A percentile compares a stretch with the other conserved stretches of the same genome.
These are phyloP conservation scores for Kalmusia sp. DNA, from an alignment of 2,329 filamentous ascomycete species.

Conservation along the genomic window DNA sequence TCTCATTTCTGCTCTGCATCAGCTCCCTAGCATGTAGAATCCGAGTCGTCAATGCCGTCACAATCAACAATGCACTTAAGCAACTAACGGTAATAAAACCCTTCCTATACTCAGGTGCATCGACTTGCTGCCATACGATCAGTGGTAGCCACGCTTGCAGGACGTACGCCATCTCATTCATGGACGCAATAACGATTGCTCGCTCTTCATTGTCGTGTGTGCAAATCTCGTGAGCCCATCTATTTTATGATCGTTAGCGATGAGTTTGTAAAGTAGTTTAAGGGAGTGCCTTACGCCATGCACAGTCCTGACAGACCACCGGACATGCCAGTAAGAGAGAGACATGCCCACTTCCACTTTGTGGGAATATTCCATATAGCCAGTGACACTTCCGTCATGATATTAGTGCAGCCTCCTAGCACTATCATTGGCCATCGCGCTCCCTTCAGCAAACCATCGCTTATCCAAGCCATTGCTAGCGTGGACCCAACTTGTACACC, in stretches of 20 bases:
- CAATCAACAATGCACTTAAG: conserved; percentile 52
- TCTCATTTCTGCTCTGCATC: neutral
- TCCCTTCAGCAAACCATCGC: conserved; percentile 66
- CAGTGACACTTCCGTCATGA: conserved; percentile 53
- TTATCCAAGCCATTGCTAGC: conserved; percentile 70
- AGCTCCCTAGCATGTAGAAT: conserved; percentile 52
- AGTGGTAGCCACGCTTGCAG: conserved; percentile 74
- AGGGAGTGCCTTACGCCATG: conserved; percentile 52
- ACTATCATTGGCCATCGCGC: conserved; percentile 70
- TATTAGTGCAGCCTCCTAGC: conserved; percentile 56
- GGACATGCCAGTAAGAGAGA: conserved; percentile 59
- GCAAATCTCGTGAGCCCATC: conserved; percentile 64
- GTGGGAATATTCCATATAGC: conserved; percentile 58
- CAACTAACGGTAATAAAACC: conserved; percentile 60
- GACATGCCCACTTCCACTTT: conserved; percentile 70
- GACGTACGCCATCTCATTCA: conserved; percentile 75
- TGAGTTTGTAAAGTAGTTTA: conserved; percentile 7
- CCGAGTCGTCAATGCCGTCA: conserved; percentile 57
- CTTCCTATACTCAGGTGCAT: conserved; percentile 67
- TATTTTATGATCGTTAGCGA: conserved; percentile 17
- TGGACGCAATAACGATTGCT: conserved; percentile 68
- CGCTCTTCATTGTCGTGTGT: conserved; percentile 68
- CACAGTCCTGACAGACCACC: conserved; percentile 57
- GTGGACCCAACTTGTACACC: conserved; percentile 66
- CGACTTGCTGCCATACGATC: conserved; percentile 70